Base-by-base conservation (phyloP, 1,139 yeast species). In the Lodderomyces beijingensis region DNA sequence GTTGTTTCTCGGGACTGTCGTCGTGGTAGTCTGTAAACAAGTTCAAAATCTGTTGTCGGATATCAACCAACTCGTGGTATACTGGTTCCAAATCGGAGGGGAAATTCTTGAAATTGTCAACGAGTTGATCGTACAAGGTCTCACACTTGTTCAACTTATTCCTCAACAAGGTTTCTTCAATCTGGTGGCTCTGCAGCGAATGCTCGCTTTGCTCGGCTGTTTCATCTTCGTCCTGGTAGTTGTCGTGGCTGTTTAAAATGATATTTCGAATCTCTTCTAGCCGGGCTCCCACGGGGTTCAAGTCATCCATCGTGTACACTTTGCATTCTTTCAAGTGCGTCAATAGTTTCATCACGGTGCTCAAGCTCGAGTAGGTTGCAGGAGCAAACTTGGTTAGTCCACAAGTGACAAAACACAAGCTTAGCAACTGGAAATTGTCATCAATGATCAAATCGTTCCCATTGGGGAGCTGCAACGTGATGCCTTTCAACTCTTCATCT, bases 321-420 rank as follows among this genome's bases (percentile, higher is more conserved):
- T 78, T 79, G 36, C 87, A 77, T 49, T 85, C 95, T 44, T 77
- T 74, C 40, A 89, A 65, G 57, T 89, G 97, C 41, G 78, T 84
- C 43, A 91, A 66, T 39, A 91, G 63, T 46, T 91, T 77, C 57
- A 79, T 79, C 8, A 91, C 95, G 0, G 96, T 86, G 28, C 88
- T 72, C 31, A 89, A 64, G 5, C 95, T 84, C 6, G 95, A 88
- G 58, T 84, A 91, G 1, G 95, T 86, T 3, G 96, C 95, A 1
- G 96, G 96, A 1, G 96, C 95, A 27, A 86, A 75, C 46, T 87
- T 81, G 35, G 83, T 83, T 46, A 87, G 68, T 3, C 98, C 98
- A 41, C 93, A 93, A 1, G 97, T 86, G 44, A 89, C 74, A 55
- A 88, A 85, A 43, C 94, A 84, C 35, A 91, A 65, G 10, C 95